Conservation (phyloP, 2,329 filamentous ascomycete genomes). For the Gaeumannomyces tritici region DNA sequence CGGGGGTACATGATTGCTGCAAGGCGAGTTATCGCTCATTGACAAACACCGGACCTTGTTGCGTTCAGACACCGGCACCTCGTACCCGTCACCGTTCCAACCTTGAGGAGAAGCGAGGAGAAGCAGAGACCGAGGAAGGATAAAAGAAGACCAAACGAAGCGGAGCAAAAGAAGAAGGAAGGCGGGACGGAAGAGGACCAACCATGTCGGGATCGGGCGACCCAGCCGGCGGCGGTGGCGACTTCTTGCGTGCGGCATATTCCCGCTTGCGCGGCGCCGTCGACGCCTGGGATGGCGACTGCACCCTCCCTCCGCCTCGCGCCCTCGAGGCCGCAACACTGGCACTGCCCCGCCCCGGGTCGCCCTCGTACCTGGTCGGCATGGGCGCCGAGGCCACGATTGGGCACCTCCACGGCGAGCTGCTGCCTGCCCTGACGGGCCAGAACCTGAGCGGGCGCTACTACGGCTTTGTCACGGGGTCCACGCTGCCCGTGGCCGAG, state of each 20-base stretch:
- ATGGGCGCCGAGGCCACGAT: conserved; percentile 22
- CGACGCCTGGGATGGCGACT: conserved; percentile 18
- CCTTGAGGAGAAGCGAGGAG: not conserved
- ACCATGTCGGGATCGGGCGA: not conserved
- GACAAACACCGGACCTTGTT: not conserved
- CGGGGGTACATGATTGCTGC: not conserved
- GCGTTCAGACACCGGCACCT: not conserved
- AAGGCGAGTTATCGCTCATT: not conserved
- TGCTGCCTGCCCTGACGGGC: conserved; percentile 54
- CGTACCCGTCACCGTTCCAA: not conserved
- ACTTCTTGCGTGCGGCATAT: conserved; percentile 13
- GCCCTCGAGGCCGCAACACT: conserved; percentile 26
- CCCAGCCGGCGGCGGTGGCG: not conserved
- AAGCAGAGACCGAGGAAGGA: not conserved
- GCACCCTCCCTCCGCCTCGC: conserved; percentile 26
- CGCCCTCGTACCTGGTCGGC: conserved; percentile 20
- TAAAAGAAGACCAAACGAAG: not conserved
- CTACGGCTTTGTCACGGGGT: conserved; percentile 85
- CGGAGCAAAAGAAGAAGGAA: not conserved
- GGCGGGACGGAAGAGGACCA: not conserved
- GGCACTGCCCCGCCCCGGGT: conserved; percentile 25
- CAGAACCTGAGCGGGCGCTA: conserved; percentile 59
- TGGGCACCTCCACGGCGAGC: conserved; percentile 32
- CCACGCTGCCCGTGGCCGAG: conserved; percentile 66
- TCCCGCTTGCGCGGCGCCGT: conserved; percentile 10